These are phyloP conservation scores for Lactarius hengduanensis DNA, from an alignment of 768 basidiomycete genomes.

Conservation along the genomic window DNA sequence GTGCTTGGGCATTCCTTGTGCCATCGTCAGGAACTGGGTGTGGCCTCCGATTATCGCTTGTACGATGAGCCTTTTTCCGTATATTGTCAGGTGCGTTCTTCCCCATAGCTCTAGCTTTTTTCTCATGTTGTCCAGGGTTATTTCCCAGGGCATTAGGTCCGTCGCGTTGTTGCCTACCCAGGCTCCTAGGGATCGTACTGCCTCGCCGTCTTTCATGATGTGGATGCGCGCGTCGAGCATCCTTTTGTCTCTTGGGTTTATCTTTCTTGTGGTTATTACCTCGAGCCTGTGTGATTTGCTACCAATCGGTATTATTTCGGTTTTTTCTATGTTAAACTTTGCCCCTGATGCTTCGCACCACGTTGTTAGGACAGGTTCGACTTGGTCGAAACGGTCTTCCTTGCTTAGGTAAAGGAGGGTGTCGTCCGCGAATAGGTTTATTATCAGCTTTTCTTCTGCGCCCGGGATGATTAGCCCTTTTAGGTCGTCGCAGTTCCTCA, in stretches of 20 bases:
- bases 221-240: too few relatives aligned
- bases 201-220: neutral
- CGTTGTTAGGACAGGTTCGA: slow-evolving; percentile 34
- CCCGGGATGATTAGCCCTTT: neutral
- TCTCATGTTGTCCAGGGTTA: too few relatives aligned
- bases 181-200: neutral
- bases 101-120: too few relatives aligned
- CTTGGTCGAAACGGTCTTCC: slow-evolving; percentile 32
- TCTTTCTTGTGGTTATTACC: neutral
- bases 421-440: slow-evolving; percentile 1
- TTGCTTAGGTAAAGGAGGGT: slow-evolving; percentile 32
- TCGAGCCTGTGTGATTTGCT: slow-evolving; percentile 18
- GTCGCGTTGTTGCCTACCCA: neutral
- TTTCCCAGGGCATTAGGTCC: too few relatives aligned
- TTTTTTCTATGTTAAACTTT: slow-evolving; percentile 44
- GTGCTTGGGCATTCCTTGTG: too few relatives aligned
- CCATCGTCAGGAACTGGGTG: too few relatives aligned
- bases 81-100: too few relatives aligned
- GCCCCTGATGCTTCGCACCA: slow-evolving; percentile 45
- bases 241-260: neutral
- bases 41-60: too few relatives aligned
- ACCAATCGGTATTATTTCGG: slow-evolving; percentile 40
- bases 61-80: too few relatives aligned
- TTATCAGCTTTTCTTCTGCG: neutral
- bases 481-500: neutral